Evolutionary conservation across 2,329 filamentous ascomycete genomes (phyloP), one percentile per base, ranked within the genome.

Genomic region (Akanthomyces dipterigenus): DNA sequence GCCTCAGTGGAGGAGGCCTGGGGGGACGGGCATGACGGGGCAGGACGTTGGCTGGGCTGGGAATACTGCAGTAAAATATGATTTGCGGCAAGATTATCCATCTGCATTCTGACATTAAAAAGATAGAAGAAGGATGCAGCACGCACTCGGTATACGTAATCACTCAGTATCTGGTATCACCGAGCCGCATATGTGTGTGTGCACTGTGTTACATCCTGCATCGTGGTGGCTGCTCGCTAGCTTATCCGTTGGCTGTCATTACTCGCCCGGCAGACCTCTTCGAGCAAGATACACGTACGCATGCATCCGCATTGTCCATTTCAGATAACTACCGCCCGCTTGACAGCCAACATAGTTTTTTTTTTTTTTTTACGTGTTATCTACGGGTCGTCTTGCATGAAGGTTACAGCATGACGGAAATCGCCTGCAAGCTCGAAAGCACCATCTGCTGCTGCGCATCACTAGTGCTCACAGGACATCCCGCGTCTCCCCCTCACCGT

Each of bases 241-340:
- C 56, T 59, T 59, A 51, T 59, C 55, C 46, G 56, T 59, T 59
- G 56, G 46, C 56, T 59, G 46, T 6, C 46, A 43, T 42, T 20
- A 20, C 34, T 42, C 18, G 56, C 50, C 50, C 6, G 20, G 6
- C 45, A 26, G 2, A 8, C 28, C 48, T n/a, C 26, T 16, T 50
- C 48, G 28, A 46, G 22, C 43, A 46, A 26, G 36, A 8, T 38
- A 38, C 36, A 38, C 36, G 36, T 38, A 38, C 14, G 5, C 36
- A 38, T 38, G 36, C 36, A 14, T 38, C 36, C 12, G 14, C 36
- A 38, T 16, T 14, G 14, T 38, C 36, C 36, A 38, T 14, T 14
- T 38, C 36, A 38, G 12, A 38, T 16, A 38, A 11, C 36, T n/a
- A n/a, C n/a, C n/a, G n/a, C 5, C 11, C 36, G 36, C 36, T 16